A percentile compares a stretch with the other conserved stretches of the same genome.
phyloP scores from a whole-genome alignment of 768 basidiomycete species.

The Obba rivulosa region DNA sequence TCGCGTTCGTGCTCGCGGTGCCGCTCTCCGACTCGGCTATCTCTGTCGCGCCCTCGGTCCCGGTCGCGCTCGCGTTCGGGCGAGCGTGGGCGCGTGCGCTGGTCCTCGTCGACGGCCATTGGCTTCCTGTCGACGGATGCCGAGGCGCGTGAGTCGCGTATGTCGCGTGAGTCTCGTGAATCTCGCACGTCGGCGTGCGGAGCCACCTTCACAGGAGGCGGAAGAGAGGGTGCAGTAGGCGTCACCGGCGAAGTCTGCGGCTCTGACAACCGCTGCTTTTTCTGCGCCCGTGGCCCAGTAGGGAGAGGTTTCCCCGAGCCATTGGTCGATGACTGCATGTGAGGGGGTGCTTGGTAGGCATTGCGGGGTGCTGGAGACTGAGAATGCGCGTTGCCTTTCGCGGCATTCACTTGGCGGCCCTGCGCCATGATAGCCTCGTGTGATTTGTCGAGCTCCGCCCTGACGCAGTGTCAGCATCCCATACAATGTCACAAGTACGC shows the following conservation, averaged over 20 bases:
- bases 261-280: conserved; percentile 73
- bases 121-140: conserved; percentile 17
- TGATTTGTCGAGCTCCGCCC: conserved; percentile 73
- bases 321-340: conserved; percentile 10
- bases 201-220: conserved; percentile 9
- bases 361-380: conserved; percentile 41
- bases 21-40: conserved; percentile 23
- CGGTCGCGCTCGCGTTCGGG: conserved; percentile 27
- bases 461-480: conserved; percentile 26
- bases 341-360: conserved; percentile 32
- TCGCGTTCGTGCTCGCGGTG: conserved; percentile 31
- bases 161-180: conserved; percentile 17
- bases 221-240: conserved; percentile 2
- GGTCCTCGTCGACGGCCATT: conserved; percentile 51
- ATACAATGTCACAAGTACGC: conserved; percentile 7
- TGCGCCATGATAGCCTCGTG: conserved; percentile 54
- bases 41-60: conserved; percentile 36
- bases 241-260: conserved; percentile 13
- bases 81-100: conserved; percentile 38
- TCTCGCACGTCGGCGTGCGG: conserved; percentile 13
- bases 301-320: conserved; percentile 50
- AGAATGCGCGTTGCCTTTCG: conserved; percentile 31
- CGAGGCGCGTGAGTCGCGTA: conserved; percentile 5
- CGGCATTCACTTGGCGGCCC: conserved; percentile 37
- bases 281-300: conserved; percentile 76